These are phyloP conservation scores for Phytophthora multivora DNA, from an alignment of 352 stramenopile genomes.

Conservation along the genomic window DNA sequence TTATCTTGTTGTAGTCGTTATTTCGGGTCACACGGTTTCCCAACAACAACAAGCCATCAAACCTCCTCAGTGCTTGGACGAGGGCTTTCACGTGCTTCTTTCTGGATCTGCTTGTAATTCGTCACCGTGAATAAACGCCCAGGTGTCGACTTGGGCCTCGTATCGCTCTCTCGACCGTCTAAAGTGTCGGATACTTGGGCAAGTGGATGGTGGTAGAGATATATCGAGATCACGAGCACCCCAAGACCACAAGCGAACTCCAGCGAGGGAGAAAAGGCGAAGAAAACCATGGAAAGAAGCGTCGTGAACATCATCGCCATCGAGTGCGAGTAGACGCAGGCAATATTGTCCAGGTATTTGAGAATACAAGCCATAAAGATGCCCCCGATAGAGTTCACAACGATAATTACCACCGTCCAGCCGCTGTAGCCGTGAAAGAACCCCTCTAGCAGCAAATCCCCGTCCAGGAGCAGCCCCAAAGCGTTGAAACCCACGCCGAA, in stretches of 20 bases:
- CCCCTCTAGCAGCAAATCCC: constrained; percentile 26
- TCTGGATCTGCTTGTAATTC: not conserved
- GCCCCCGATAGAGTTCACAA: constrained; percentile 78
- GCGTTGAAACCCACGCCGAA: constrained; percentile 83
- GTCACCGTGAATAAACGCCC: not conserved
- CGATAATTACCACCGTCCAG: constrained; percentile 72
- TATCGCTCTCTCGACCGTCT: not conserved
- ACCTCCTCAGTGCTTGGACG: constrained; percentile 1
- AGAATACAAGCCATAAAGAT: constrained; percentile 84
- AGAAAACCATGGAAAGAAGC: constrained; percentile 86
- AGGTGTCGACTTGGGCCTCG: constrained; percentile 17
- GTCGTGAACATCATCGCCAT: constrained; percentile 91
- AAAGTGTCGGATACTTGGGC: constrained; percentile 16
- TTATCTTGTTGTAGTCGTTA: too few species aligned
- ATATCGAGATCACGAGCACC: constrained; percentile 85
- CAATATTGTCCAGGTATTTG: constrained; percentile 91
- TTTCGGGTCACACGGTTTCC: too few species aligned
- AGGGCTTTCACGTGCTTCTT: not conserved
- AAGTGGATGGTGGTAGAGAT: constrained; percentile 80
- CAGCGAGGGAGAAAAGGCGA: constrained; percentile 78
- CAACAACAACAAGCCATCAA: constrained; percentile 4
- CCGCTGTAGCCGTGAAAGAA: constrained; percentile 83
- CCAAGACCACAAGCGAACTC: constrained; percentile 83
- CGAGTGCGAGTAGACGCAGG: constrained; percentile 82
- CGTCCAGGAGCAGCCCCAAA: constrained; percentile 52